Evolutionary conservation across 2,329 filamentous ascomycete species (phyloP).

Genomic region (Beauveria sp.): DNA sequence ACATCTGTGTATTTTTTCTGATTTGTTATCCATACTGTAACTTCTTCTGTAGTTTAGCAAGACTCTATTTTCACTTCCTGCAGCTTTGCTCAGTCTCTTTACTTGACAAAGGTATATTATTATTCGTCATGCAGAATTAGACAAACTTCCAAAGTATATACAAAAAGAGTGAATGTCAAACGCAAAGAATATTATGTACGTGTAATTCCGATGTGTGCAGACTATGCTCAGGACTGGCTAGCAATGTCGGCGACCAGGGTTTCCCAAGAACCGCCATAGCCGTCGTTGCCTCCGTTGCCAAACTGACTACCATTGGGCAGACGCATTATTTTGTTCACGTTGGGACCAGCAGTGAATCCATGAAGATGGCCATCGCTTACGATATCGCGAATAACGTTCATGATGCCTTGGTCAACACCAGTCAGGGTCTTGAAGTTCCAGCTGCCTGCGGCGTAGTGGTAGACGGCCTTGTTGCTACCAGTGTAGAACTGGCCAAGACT

Average conservation of each 20-base stretch:
- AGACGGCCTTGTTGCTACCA: conserved; percentile 17
- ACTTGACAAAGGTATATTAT: neutral
- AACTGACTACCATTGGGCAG: conserved; percentile 13
- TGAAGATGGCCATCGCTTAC: conserved; percentile 12
- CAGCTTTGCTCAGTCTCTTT: neutral
- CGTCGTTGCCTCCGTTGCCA: conserved; percentile 13
- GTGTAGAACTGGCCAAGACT: conserved; percentile 34
- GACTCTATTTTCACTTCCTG: neutral
- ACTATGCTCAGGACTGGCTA: conserved; percentile 12
- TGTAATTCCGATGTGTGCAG: neutral
- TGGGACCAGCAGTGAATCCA: conserved; percentile 15
- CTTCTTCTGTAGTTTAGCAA: neutral
- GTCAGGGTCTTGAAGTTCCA: conserved; percentile 12
- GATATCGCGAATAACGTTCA: conserved; percentile 15
- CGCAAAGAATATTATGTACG: neutral
- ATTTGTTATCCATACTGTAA: neutral
- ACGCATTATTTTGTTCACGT: conserved; percentile 11
- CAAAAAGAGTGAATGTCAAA: neutral
- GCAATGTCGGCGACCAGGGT: conserved; percentile 14
- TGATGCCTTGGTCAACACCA: conserved; percentile 13
- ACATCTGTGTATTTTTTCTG: neutral
- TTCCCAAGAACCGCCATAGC: conserved; percentile 15
- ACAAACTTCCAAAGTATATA: neutral
- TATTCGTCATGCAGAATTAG: neutral
- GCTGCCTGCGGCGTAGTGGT: conserved; percentile 7